A percentile compares a stretch with the other conserved stretches of the same genome.
These are phyloP conservation scores for Zymoseptoria tritici DNA, from an alignment of 2,329 filamentous ascomycete genomes.

Conservation along the genomic window DNA sequence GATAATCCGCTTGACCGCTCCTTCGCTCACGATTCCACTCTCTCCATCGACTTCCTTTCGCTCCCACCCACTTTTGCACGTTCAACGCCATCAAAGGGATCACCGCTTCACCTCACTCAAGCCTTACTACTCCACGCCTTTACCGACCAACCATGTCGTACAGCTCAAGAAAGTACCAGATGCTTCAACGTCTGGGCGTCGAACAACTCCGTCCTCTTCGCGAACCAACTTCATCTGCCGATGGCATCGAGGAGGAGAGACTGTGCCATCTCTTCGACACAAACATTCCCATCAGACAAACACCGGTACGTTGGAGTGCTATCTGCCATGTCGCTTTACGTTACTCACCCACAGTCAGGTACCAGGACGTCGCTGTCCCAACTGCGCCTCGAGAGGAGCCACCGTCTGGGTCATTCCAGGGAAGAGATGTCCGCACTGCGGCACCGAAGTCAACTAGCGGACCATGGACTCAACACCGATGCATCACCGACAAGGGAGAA, in stretches of 20 bases:
- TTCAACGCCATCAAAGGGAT: not conserved
- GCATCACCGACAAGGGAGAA: not conserved
- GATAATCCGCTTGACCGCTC: not conserved
- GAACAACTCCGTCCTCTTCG: constrained; percentile 22
- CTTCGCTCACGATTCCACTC: not conserved
- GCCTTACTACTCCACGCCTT: not conserved
- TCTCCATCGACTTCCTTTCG: not conserved
- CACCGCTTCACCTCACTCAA: not conserved
- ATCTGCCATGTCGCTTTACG: not conserved
- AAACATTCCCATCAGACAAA: constrained; percentile 3
- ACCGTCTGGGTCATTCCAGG: constrained; percentile 31
- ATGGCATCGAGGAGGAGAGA: not conserved
- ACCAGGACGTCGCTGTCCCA: constrained; percentile 27
- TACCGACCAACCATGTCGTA: constrained; percentile 18
- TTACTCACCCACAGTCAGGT: constrained; percentile 19
- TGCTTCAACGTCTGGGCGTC: constrained; percentile 22
- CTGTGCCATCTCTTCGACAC: constrained; percentile 4
- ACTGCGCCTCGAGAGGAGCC: constrained; percentile 24
- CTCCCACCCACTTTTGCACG: not conserved
- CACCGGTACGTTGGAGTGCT: constrained; percentile 10
- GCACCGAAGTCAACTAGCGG: constrained; percentile 25
- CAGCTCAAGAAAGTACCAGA: constrained; percentile 19
- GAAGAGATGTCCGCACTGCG: constrained; percentile 30
- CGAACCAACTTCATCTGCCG: constrained; percentile 1
- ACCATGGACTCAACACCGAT: not conserved